Conservation (phyloP, 2,329 filamentous ascomycete genomes). For the Atkinsonella hypoxylon region DNA sequence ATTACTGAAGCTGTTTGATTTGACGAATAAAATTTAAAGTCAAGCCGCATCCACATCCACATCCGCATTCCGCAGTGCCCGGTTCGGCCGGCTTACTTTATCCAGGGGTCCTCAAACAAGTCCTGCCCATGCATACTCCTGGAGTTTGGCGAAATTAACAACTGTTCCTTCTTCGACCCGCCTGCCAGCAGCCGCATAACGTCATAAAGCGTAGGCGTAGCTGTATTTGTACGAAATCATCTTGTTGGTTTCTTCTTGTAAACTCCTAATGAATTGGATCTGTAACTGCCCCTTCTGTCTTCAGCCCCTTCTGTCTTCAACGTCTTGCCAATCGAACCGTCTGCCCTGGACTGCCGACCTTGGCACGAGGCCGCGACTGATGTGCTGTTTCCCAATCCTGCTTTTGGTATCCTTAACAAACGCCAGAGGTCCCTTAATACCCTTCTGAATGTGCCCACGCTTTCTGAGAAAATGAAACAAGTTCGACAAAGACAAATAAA, state of each 20-base stretch:
- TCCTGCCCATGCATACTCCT: neutral
- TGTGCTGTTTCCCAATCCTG: slow-evolving; percentile 2
- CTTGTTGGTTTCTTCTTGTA: slow-evolving; percentile 7
- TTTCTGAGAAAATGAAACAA: neutral
- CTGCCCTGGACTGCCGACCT: neutral
- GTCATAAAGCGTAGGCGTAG: no score
- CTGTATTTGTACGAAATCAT: slow-evolving; percentile 12
- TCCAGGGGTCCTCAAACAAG: no score
- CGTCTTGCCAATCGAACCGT: neutral
- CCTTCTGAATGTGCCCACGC: neutral
- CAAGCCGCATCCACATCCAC: no score
- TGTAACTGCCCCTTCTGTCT: slow-evolving; percentile 3
- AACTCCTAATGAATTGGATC: neutral
- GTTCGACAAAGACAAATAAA: neutral
- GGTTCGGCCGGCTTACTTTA: neutral
- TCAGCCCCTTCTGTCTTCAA: slow-evolving; percentile 1
- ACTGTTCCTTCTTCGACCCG: no score
- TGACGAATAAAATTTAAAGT: no score
- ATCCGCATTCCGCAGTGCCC: neutral
- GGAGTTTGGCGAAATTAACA: no score
- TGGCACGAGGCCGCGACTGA: neutral
- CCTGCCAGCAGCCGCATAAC: no score
- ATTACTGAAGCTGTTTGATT: no score
- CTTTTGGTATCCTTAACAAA: slow-evolving; percentile 8
- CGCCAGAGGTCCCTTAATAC: slow-evolving; percentile 3